Conservation (phyloP, 2,329 filamentous ascomycete species). For the Monilinia fructigena region DNA sequence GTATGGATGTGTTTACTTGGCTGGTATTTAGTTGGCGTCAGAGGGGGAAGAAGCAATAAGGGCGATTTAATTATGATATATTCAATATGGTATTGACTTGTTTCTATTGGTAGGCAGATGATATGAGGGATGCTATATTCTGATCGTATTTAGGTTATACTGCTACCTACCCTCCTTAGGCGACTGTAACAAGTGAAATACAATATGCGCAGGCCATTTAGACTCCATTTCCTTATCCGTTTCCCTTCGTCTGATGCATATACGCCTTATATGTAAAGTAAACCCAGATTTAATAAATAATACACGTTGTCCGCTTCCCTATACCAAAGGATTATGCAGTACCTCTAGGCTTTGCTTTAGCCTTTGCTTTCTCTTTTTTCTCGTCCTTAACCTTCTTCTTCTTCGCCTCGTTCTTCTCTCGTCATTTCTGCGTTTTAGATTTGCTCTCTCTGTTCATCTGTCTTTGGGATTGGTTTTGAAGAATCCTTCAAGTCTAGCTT, state of each 20-base stretch:
- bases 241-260: background rate
- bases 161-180: too few species aligned
- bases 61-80: too few species aligned
- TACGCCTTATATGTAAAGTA: background rate
- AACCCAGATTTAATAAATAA: background rate
- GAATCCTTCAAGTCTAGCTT: slow-evolving; percentile 90
- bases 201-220: background rate
- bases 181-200: background rate
- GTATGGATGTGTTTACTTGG: too few species aligned
- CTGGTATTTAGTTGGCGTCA: too few species aligned
- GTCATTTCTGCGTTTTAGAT: slow-evolving; percentile 87
- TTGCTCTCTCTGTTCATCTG: slow-evolving; percentile 80
- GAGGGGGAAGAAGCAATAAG: too few species aligned
- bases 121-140: too few species aligned
- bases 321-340: slow-evolving; percentile 28
- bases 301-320: background rate
- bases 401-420: slow-evolving; percentile 86
- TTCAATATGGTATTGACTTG: too few species aligned
- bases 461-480: slow-evolving; percentile 93
- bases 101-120: too few species aligned
- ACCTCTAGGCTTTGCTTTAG: slow-evolving; percentile 77
- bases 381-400: slow-evolving; percentile 95
- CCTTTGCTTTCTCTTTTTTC: slow-evolving; percentile 91
- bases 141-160: background rate
- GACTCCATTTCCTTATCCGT: background rate